Evolutionary conservation across 129 eudicot genomes (phyloP).

Genomic region (Helianthus tuberosus): DNA sequence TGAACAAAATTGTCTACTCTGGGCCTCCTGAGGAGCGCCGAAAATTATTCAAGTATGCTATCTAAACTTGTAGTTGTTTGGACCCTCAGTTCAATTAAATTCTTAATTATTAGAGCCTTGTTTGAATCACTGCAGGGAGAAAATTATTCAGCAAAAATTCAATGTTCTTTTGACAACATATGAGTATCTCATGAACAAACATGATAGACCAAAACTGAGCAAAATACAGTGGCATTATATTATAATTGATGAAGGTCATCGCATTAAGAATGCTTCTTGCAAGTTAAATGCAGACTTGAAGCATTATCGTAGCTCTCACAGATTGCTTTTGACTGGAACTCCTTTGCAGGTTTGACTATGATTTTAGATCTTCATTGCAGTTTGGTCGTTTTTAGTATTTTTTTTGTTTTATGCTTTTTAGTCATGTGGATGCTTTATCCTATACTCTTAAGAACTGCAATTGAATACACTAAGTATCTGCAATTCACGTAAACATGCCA

Average conservation of each 20-base stretch:
- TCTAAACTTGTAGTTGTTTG: constrained; percentile 15
- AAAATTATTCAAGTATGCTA: constrained; percentile 78
- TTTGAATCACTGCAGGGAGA: constrained; percentile 69
- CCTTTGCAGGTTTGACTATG: constrained; percentile 79
- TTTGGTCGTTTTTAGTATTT: not conserved
- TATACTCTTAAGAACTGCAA: not conserved
- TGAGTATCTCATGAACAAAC: constrained; percentile 99
- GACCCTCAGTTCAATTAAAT: not conserved
- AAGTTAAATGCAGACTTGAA: constrained; percentile 98
- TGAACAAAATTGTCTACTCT: constrained; percentile 84
- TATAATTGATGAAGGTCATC: constrained; percentile 98
- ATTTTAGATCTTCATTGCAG: constrained; percentile 36
- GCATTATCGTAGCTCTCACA: constrained; percentile 88
- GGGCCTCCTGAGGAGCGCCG: constrained; percentile 98
- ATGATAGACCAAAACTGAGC: constrained; percentile 95
- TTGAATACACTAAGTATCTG: constrained; percentile 4
- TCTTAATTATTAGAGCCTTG: constrained; percentile 4
- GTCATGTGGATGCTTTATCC: not conserved
- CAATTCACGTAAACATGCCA: not conserved
- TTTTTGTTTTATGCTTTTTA: not conserved
- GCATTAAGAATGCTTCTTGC: constrained; percentile 99
- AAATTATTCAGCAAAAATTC: constrained; percentile 86
- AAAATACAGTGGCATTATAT: constrained; percentile 94
- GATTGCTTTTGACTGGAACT: constrained; percentile 95
- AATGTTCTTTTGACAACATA: constrained; percentile 96